Evolutionary conservation across 164 flowering plant species (phyloP).

Genomic region (Vitis amurensis): DNA sequence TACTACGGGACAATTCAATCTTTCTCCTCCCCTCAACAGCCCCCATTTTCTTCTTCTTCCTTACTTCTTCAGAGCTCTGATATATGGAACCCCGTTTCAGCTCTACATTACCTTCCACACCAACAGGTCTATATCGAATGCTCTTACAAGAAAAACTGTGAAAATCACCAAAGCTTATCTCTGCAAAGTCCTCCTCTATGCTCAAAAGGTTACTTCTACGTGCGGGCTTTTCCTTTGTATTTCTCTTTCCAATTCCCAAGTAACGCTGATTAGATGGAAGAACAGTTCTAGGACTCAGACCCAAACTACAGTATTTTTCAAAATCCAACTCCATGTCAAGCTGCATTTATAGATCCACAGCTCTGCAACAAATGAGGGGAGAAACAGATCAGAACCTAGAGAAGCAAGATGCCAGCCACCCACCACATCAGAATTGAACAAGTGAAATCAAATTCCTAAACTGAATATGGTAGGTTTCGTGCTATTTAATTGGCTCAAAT

Average conservation of each 20-base stretch:
- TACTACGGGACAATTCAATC: conserved; percentile 42
- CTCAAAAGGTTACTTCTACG: conserved; percentile 41
- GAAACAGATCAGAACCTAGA: background rate
- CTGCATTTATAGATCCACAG: conserved; percentile 39
- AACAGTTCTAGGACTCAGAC: conserved; percentile 52
- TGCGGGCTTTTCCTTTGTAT: conserved; percentile 27
- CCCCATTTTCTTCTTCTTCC: conserved; percentile 41
- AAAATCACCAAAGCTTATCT: conserved; percentile 31
- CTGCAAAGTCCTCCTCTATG: conserved; percentile 23
- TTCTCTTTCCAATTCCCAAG: conserved; percentile 31
- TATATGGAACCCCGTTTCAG: conserved; percentile 70
- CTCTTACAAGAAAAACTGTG: conserved; percentile 38
- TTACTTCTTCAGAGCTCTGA: conserved; percentile 59
- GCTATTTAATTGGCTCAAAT: too few relatives aligned
- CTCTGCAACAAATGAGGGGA: conserved; percentile 27
- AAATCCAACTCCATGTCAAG: conserved; percentile 53
- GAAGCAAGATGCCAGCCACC: conserved; percentile 1
- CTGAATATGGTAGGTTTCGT: background rate
- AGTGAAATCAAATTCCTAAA: background rate
- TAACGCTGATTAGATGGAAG: conserved; percentile 37
- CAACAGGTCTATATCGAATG: conserved; percentile 15
- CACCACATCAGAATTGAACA: background rate
- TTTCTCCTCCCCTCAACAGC: conserved; percentile 45
- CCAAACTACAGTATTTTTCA: conserved; percentile 40
- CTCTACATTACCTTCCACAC: conserved; percentile 22